These are phyloP conservation scores for Vigna hirtella DNA, from an alignment of 306 rosid species.

Conservation along the genomic window DNA sequence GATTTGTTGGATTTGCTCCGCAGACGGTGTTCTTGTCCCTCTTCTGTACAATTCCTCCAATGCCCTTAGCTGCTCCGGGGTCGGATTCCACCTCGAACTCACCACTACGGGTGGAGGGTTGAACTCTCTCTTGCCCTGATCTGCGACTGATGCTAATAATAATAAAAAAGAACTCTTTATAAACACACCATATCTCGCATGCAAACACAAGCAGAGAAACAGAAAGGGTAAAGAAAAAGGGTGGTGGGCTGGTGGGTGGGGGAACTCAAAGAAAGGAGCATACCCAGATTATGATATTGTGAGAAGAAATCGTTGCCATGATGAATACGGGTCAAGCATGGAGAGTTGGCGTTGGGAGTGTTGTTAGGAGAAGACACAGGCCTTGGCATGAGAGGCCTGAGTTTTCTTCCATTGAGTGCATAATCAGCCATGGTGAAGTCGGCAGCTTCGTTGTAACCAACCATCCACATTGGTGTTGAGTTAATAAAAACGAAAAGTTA, in stretches of 20 bases:
- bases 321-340: slow-evolving; percentile 53
- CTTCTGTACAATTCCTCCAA: slow-evolving; percentile 79
- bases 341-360: slow-evolving; percentile 53
- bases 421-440: slow-evolving; percentile 71
- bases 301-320: slow-evolving; percentile 60
- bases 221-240: background rate
- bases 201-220: background rate
- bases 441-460: slow-evolving; percentile 69
- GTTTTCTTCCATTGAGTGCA: slow-evolving; percentile 69
- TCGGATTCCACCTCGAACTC: slow-evolving; percentile 98
- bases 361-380: slow-evolving; percentile 53
- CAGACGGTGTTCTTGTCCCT: slow-evolving; percentile 93
- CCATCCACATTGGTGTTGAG: slow-evolving; percentile 74
- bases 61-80: slow-evolving; percentile 85
- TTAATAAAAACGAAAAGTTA: slow-evolving; percentile 29
- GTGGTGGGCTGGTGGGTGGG: background rate
- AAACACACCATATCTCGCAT: background rate
- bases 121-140: slow-evolving; percentile 68
- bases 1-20: slow-evolving; percentile 92
- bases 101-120: slow-evolving; percentile 61
- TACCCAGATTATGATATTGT: slow-evolving; percentile 78
- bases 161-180: slow-evolving; percentile 45
- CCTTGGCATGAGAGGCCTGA: slow-evolving; percentile 80
- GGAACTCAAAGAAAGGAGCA: background rate
- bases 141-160: slow-evolving; percentile 47